Conservation (phyloP, 2,329 filamentous ascomycete genomes). For the Penicillium digitatum region DNA sequence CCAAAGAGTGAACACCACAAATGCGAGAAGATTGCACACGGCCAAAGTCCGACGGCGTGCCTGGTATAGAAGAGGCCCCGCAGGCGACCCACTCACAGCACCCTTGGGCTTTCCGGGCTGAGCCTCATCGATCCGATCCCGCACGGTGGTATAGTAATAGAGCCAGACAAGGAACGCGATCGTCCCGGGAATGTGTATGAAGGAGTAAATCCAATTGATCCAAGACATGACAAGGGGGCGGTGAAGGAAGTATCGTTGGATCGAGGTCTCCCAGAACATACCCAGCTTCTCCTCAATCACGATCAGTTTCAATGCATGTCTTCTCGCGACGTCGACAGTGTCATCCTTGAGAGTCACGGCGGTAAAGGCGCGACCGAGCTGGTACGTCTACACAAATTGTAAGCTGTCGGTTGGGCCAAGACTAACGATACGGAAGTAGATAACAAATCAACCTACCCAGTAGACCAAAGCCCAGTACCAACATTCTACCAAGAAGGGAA, state of each 20-base stretch:
- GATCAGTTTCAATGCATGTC: conserved; percentile 65
- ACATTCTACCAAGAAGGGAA: conserved; percentile 69
- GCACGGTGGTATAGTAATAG: conserved; percentile 66
- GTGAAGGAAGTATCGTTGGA: conserved; percentile 57
- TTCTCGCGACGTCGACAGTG: conserved; percentile 64
- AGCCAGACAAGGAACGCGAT: conserved; percentile 66
- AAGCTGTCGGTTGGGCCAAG: conserved; percentile 1
- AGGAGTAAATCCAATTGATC: conserved; percentile 71
- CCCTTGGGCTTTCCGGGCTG: conserved; percentile 39
- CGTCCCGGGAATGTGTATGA: conserved; percentile 73
- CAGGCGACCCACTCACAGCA: conserved; percentile 39
- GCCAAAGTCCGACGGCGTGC: conserved; percentile 55
- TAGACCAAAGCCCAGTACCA: conserved; percentile 77
- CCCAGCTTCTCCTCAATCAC: conserved; percentile 61
- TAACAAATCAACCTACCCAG: conserved; percentile 56
- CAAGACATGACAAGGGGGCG: conserved; percentile 59
- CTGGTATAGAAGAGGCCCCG: conserved; percentile 53
- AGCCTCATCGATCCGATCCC: conserved; percentile 47
- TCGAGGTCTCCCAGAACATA: conserved; percentile 61
- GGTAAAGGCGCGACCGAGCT: conserved; percentile 67
- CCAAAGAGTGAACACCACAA: conserved; percentile 57
- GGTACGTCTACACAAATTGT: conserved; percentile 58
- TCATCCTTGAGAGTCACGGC: conserved; percentile 64
- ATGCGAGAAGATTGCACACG: conserved; percentile 57
- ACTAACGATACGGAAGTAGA: not conserved